Evolutionary conservation across 768 basidiomycete species (phyloP).

Genomic region (Kondoa subrosea): DNA sequence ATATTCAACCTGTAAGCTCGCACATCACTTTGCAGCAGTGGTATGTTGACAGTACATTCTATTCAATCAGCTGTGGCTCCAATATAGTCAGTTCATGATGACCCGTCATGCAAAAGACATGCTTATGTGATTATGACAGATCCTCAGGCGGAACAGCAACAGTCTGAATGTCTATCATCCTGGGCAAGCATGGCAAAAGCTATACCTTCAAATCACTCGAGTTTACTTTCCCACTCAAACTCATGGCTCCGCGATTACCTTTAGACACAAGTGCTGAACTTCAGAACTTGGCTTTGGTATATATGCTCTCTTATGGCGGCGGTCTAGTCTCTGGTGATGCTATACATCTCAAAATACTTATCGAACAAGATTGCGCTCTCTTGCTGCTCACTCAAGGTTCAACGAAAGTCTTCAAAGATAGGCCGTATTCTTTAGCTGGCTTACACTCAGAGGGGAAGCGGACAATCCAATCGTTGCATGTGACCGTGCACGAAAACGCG

Average conservation of each 20-base stretch:
- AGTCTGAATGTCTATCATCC: neutral
- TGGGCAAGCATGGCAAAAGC: neutral
- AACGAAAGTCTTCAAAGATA: conserved; percentile 82
- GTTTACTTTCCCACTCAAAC: conserved; percentile 25
- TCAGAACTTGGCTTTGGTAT: neutral
- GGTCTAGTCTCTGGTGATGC: conserved; percentile 76
- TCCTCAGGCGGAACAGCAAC: no score
- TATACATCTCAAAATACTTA: conserved; percentile 46
- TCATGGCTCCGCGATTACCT: conserved; percentile 15
- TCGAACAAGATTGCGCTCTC: conserved; percentile 45
- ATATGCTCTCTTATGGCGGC: neutral
- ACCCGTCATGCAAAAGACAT: no score
- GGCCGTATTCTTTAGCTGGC: conserved; percentile 40
- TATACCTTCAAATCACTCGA: conserved; percentile 10
- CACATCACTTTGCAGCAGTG: no score
- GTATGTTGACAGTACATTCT: no score
- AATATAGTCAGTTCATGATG: no score
- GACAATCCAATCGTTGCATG: conserved; percentile 52
- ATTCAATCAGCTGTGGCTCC: no score
- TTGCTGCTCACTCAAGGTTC: conserved; percentile 78
- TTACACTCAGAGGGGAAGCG: neutral
- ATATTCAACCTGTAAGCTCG: no score
- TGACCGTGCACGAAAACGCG: conserved; percentile 41
- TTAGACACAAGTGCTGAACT: conserved; percentile 3
- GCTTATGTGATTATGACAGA: no score